phyloP scores from a whole-genome alignment of 2,329 filamentous ascomycete genomes.

The Claviceps capensis region DNA sequence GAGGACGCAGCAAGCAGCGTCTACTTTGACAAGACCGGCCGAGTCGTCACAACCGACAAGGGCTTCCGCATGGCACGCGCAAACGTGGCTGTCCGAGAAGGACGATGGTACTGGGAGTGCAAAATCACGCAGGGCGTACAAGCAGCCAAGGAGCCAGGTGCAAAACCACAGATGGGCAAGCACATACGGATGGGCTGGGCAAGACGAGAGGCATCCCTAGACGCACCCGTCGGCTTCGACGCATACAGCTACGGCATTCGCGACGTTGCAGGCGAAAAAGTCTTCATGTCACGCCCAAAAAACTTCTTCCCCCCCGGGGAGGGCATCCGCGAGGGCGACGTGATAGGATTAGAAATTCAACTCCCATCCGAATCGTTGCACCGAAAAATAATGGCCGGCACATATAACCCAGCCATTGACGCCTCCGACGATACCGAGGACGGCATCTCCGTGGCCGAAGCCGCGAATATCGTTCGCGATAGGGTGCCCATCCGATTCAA shows the following conservation, averaged over 20 bases:
- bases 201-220: conserved; percentile 64
- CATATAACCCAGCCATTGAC: conserved; percentile 79
- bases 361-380: conserved; percentile 77
- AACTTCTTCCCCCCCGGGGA: conserved; percentile 72
- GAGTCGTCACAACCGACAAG: conserved; percentile 76
- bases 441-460: conserved; percentile 34
- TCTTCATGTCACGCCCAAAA: conserved; percentile 86
- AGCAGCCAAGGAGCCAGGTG: conserved; percentile 24
- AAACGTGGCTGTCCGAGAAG: conserved; percentile 82
- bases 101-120: conserved; percentile 88
- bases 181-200: conserved; percentile 82
- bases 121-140: conserved; percentile 67
- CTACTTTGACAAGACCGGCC: conserved; percentile 63
- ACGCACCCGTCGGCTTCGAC: conserved; percentile 75
- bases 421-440: conserved; percentile 34
- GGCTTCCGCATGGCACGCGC: conserved; percentile 84
- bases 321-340: conserved; percentile 76
- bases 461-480: conserved; percentile 79
- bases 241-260: conserved; percentile 90
- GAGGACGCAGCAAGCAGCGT: conserved; percentile 83
- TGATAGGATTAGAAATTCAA: conserved; percentile 86
- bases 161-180: conserved; percentile 34
- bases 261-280: conserved; percentile 79
- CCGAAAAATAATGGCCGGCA: conserved; percentile 72
- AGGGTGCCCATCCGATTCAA: conserved; percentile 92